Evolutionary conservation across 306 rosid genomes (phyloP).

Genomic region (Quercus aquifolioides): DNA sequence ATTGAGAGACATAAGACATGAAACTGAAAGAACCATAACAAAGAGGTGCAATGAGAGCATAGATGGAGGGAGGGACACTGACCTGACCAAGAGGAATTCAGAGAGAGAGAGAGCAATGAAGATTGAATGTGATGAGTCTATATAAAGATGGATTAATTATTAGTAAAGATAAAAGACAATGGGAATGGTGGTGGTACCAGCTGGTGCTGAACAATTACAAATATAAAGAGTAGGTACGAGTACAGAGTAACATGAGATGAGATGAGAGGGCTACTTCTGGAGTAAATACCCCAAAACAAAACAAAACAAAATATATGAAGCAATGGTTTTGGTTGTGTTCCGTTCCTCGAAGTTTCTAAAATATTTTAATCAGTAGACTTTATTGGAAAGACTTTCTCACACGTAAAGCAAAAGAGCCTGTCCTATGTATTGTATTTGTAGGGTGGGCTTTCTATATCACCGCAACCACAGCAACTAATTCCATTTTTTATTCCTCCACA

Average conservation of each 20-base stretch:
- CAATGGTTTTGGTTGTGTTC: not conserved
- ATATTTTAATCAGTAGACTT: not conserved
- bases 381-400: slow-evolving; percentile 34
- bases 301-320: too few species aligned
- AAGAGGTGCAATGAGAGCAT: not conserved
- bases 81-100: slow-evolving; percentile 65
- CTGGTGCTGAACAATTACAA: slow-evolving; percentile 26
- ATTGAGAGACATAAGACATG: not conserved
- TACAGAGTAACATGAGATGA: not conserved
- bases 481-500: slow-evolving; percentile 25
- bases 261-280: slow-evolving; percentile 6
- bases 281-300: too few species aligned
- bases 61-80: slow-evolving; percentile 21
- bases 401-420: not conserved
- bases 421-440: slow-evolving; percentile 2
- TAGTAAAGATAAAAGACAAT: slow-evolving; percentile 19
- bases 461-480: slow-evolving; percentile 51
- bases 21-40: not conserved
- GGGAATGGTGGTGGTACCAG: slow-evolving; percentile 29
- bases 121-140: slow-evolving; percentile 32
- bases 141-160: slow-evolving; percentile 42
- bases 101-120: slow-evolving; percentile 44
- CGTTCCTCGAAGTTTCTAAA: slow-evolving; percentile 7
- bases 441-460: slow-evolving; percentile 65
- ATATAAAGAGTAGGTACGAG: slow-evolving; percentile 3